phyloP scores from a whole-genome alignment of 2,329 filamentous ascomycete species.

The Fusarium pininemorale region DNA sequence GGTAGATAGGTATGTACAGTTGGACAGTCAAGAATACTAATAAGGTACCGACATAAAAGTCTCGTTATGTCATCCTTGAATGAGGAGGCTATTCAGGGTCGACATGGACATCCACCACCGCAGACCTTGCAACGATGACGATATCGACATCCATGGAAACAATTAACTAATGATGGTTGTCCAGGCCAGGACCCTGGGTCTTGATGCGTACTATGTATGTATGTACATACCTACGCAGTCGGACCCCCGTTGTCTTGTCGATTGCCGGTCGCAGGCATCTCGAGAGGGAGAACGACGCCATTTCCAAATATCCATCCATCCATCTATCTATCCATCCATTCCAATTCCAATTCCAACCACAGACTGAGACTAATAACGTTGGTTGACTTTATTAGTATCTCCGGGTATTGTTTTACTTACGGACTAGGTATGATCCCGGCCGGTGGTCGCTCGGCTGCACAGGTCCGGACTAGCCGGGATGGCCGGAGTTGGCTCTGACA shows the following conservation, averaged over 20 bases:
- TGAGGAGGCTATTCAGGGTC: not conserved
- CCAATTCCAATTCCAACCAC: constrained; percentile 4
- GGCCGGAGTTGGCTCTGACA: not conserved
- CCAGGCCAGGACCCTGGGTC: not conserved
- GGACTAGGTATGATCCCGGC: constrained; percentile 15
- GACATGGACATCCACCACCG: constrained; percentile 15
- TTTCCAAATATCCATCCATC: constrained; percentile 11
- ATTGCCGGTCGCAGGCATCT: constrained; percentile 25
- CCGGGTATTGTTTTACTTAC: constrained; percentile 20
- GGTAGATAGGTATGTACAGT: not conserved
- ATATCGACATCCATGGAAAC: not conserved
- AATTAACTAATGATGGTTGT: not conserved
- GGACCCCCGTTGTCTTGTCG: constrained; percentile 13
- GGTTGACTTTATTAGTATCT: not conserved
- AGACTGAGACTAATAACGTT: not conserved
- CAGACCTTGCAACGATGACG: not conserved
- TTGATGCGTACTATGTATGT: not conserved
- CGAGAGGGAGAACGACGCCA: constrained; percentile 22
- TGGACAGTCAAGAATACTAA: not conserved
- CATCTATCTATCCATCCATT: not conserved
- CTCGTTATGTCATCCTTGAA: constrained; percentile 8
- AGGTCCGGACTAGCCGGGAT: constrained; percentile 30
- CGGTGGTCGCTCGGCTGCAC: constrained; percentile 28
- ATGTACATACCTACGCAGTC: not conserved
- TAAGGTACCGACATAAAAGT: not conserved